Conservation (phyloP, 345 rosid genomes). For the Rhizophora apiculata region DNA sequence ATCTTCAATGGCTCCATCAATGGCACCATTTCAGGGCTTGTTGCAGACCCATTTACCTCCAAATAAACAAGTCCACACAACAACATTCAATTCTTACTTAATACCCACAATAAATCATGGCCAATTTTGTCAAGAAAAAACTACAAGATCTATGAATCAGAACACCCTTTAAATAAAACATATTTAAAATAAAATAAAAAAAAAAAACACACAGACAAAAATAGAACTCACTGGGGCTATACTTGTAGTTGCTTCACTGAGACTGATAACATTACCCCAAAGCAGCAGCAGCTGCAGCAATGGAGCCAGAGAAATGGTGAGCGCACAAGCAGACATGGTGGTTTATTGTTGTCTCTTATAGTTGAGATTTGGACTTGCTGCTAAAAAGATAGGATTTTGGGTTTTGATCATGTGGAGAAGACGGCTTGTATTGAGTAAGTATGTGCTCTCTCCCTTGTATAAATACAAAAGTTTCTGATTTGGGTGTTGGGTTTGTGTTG, state of each 20-base stretch:
- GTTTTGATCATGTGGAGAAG: neutral
- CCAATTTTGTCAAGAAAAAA: conserved; percentile 6
- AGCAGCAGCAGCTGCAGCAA: conserved; percentile 32
- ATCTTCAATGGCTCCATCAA: conserved; percentile 39
- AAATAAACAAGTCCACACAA: conserved; percentile 20
- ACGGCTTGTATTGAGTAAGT: too few species aligned
- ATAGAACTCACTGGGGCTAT: conserved; percentile 41
- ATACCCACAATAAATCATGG: conserved; percentile 18
- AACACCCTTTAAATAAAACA: too few species aligned
- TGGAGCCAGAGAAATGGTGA: conserved; percentile 29
- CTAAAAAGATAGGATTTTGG: conserved; percentile 1
- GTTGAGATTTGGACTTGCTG: too few species aligned
- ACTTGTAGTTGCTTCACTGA: conserved; percentile 27
- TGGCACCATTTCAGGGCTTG: conserved; percentile 44
- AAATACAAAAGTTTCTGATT: neutral
- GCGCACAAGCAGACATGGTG: neutral
- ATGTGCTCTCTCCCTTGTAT: too few species aligned
- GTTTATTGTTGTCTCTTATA: too few species aligned
- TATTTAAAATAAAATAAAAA: neutral
- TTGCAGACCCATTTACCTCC: conserved; percentile 50
- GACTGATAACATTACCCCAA: conserved; percentile 29
- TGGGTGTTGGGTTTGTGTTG: neutral
- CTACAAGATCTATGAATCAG: conserved; percentile 26
- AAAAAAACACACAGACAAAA: neutral
- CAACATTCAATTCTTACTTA: conserved; percentile 27